Base-by-base conservation (phyloP, 179 eudicot genomes). In the Silene noctiflora region DNA sequence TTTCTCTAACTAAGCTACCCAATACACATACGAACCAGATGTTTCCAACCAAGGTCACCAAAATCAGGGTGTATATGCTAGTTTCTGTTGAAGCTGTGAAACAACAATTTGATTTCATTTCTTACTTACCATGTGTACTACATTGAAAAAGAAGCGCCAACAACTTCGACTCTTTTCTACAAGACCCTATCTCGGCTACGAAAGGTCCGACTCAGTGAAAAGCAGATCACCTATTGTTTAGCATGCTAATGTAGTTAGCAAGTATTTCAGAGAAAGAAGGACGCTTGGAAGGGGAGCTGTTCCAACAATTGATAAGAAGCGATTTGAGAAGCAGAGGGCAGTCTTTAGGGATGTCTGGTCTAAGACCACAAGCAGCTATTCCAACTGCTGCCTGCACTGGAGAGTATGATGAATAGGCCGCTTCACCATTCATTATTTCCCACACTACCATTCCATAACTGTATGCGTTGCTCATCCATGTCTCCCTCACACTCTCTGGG, bases 371-470 rank as follows among this genome's bases (percentile, higher is more conserved):
- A 64, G 98, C 97, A 69, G 96, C 98, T 77, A 94, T 94, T 12
- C 96, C 98, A 8, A 94, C 97, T 3, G 97, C 97, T 10, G 98
- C 98, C 80, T 94, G 98, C 21, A 94, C 97, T 3, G 98, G 98
- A 46, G 98, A 94, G 79, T 75, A 91, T 3, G 97, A 84, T 4
- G 97, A 89, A 83, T 94, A 94, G 33, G 98, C 98, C 8, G 91
- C 89, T 79, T 94, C 96, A 29, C 97, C 96, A 0, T 90, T 86
- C 72, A 92, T 88, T 94, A 94, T 87, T 78, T 94, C 98, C 98
- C 98, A 94, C 12, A 94, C 58, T 51, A 92, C 80, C 98, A 92
- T 94, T 67, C 97, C 98, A 22, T 83, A 90, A 81, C 98, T 94
- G 77, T 92, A 94, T 20, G 86, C 91, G 13, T 94, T 94, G 74